Percentiles rank a stretch among this genome's conserved stretches.
phyloP scores from a whole-genome alignment of 2,329 filamentous ascomycete species.

The Periglandula ipomoeae region DNA sequence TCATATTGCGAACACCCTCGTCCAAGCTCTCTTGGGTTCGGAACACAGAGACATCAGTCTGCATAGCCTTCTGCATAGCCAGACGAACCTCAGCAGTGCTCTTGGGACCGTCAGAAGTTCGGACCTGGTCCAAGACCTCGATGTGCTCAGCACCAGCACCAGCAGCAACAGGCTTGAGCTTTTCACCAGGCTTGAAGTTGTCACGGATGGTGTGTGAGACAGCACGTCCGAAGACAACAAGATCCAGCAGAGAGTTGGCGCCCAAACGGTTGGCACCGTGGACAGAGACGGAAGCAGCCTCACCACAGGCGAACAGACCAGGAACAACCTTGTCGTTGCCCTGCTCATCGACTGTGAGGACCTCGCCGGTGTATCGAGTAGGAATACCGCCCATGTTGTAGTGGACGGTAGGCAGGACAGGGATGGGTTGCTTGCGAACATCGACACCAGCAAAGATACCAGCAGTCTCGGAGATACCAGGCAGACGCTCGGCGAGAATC shows the following conservation, averaged over 20 bases:
- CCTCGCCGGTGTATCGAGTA: slow-evolving; percentile 94
- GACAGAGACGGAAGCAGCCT: slow-evolving; percentile 94
- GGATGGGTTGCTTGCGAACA: slow-evolving; percentile 93
- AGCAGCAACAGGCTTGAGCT: slow-evolving; percentile 68
- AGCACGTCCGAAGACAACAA: slow-evolving; percentile 95
- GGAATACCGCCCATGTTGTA: slow-evolving; percentile 99
- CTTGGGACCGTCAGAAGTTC: slow-evolving; percentile 76
- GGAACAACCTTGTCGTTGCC: slow-evolving; percentile 91
- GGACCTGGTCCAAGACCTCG: slow-evolving; percentile 72
- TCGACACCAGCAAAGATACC: slow-evolving; percentile 97
- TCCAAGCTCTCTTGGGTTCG: slow-evolving; percentile 88
- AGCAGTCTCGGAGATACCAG: slow-evolving; percentile 96
- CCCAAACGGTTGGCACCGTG: slow-evolving; percentile 97
- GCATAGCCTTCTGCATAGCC: slow-evolving; percentile 97
- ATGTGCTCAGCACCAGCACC: slow-evolving; percentile 88
- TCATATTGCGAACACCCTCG: slow-evolving; percentile 84
- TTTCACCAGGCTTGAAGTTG: slow-evolving; percentile 76
- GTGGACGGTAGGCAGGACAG: slow-evolving; percentile 91
- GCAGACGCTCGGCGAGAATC: slow-evolving; percentile 89
- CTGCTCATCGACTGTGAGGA: slow-evolving; percentile 74
- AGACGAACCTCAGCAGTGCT: slow-evolving; percentile 80
- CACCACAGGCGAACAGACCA: slow-evolving; percentile 91
- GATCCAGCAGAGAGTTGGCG: slow-evolving; percentile 94
- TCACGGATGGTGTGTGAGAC: slow-evolving; percentile 96
- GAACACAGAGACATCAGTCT: slow-evolving; percentile 95